A percentile compares a stretch with the other conserved stretches of the same genome.
These are phyloP conservation scores for Fusarium sterilihyphosum DNA, from an alignment of 2,329 filamentous ascomycete species.

Conservation along the genomic window DNA sequence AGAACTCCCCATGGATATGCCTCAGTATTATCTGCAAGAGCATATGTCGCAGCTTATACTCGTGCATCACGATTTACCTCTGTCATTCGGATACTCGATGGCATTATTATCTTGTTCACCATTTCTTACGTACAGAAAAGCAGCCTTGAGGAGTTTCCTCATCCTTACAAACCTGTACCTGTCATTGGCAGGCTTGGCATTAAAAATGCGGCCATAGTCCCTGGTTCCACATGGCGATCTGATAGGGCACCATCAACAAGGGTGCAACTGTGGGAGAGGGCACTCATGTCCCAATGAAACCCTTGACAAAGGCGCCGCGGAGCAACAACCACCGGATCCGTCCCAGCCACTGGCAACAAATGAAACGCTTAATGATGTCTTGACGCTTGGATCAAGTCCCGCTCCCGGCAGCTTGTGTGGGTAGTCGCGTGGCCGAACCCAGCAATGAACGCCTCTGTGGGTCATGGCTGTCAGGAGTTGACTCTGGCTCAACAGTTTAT, in stretches of 20 bases:
- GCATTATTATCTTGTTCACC: not conserved
- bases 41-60: not conserved
- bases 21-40: not conserved
- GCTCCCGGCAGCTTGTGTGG: slow-evolving; percentile 38
- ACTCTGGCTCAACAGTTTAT: slow-evolving; percentile 32
- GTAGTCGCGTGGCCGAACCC: slow-evolving; percentile 43
- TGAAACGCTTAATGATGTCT: slow-evolving; percentile 32
- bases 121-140: not conserved
- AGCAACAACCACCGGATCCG: slow-evolving; percentile 32
- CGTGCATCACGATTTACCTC: not conserved
- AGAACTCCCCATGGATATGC: slow-evolving; percentile 1
- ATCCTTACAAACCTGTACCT: slow-evolving; percentile 10
- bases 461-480: slow-evolving; percentile 31
- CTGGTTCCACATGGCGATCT: slow-evolving; percentile 35
- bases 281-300: slow-evolving; percentile 19
- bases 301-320: slow-evolving; percentile 17
- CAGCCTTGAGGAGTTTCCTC: slow-evolving; percentile 1
- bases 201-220: slow-evolving; percentile 14
- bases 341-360: slow-evolving; percentile 39
- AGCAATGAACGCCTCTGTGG: slow-evolving; percentile 32
- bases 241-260: slow-evolving; percentile 36
- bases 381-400: slow-evolving; percentile 39
- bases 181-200: slow-evolving; percentile 26
- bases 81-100: not conserved
- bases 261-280: slow-evolving; percentile 7